Evolutionary conservation across 768 basidiomycete species (phyloP), one percentile per base, ranked within the genome.

Genomic region (Mrakia hoshinonis): DNA sequence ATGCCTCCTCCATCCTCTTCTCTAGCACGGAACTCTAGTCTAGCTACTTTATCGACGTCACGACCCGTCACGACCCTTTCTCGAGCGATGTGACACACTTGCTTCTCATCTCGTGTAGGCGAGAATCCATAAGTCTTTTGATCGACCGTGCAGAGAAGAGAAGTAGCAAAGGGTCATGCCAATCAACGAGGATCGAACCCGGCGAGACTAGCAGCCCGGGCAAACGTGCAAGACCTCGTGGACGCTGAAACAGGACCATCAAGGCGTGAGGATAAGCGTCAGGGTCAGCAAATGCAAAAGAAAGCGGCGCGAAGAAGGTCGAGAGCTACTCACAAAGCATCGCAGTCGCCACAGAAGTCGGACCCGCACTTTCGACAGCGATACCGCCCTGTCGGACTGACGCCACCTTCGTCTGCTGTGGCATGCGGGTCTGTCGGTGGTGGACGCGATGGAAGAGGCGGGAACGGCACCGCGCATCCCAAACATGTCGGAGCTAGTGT

Each of bases 191-290:
- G 7, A 43, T 15, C 43, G 43, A 43, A 43, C 43, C n/a, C n/a
- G 43, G 43, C 15, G 6, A 43, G 43, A 43, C 22, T 38, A 61
- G 70, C 83, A 83, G 2, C 82, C 82, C 0, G 95, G 93, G 82
- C 95, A 99, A 72, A 90, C 92, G 77, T 97, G 95, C 24, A 97
- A 83, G 26, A 92, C 92, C 73, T 95, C 91, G 76, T 98, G 96
- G 5, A 97, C 87, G 77, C 76, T 76, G 67, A 5, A 38, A 49
- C 22, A 52, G 18, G 13, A 39, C 22, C 36, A 5, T 9, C 10
- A 49, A 60, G n/a, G 4, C 3, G 43, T 34, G 29, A 26, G 20
- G 26, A 18, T 4, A 22, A 13, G 13, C 20, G 18, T 20, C 49
- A 24, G 38, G 31, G 18, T 47, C 55, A 63, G 31, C 36, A 18